phyloP scores from a whole-genome alignment of 192 early-diverging fungal species.

The Allomyces javanicus region DNA sequence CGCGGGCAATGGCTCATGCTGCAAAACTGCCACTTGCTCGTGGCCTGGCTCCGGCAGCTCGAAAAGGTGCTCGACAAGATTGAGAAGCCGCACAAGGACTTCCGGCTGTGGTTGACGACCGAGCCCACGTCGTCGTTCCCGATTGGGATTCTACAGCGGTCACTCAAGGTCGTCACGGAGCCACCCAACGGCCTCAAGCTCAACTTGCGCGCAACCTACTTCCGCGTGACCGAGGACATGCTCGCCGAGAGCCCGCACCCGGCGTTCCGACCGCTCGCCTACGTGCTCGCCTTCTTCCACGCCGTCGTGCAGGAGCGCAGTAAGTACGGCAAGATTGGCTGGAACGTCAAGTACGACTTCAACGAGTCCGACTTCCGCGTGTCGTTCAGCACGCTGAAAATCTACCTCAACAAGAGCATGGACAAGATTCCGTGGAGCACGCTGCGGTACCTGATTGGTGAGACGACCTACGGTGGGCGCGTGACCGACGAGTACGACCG shows the following conservation, averaged over 20 bases:
- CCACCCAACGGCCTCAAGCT: conserved; percentile 91
- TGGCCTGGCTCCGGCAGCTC: conserved; percentile 77
- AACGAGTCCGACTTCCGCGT: conserved; percentile 94
- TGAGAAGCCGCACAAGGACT: conserved; percentile 57
- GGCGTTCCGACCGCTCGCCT: conserved; percentile 75
- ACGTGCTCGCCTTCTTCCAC: conserved; percentile 92
- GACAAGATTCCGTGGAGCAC: conserved; percentile 91
- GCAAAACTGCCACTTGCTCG: conserved; percentile 92
- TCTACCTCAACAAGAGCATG: conserved; percentile 64
- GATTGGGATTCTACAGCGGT: conserved; percentile 67
- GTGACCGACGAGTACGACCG: conserved; percentile 88
- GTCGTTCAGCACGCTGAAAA: conserved; percentile 66
- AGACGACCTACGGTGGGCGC: conserved; percentile 91
- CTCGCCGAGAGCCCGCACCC: conserved; percentile 42
- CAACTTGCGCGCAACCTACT: conserved; percentile 64
- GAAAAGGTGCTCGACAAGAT: conserved; percentile 84
- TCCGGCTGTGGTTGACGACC: conserved; percentile 93
- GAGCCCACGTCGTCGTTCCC: conserved; percentile 93
- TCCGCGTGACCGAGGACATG: conserved; percentile 28
- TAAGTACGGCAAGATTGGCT: conserved; percentile 93
- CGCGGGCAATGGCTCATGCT: conserved; percentile 87
- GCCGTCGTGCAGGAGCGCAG: conserved; percentile 84
- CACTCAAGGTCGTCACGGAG: conserved; percentile 85
- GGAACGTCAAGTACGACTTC: conserved; percentile 95
- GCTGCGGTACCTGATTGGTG: conserved; percentile 56